Evolutionary conservation across 2,329 filamentous ascomycete genomes (phyloP), one percentile per base, ranked within the genome.

Genomic region (Samsoniella hepiali): DNA sequence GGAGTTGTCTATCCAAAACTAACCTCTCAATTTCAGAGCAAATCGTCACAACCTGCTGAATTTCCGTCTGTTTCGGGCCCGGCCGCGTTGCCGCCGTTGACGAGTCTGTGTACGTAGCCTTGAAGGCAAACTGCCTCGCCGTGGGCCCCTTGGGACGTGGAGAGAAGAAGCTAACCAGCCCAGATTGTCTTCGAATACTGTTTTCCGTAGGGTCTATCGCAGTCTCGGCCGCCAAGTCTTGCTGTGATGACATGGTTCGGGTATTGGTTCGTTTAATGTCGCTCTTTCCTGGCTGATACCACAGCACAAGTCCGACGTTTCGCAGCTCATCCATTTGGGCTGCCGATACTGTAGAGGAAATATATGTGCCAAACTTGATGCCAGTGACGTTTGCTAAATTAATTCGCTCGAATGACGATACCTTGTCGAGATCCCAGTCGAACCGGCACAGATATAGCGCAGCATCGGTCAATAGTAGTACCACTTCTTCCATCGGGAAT

Each of bases 361-460:
- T 90, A 71, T 98, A 99, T 0, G 91, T 89, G 27, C 95, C 95
- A 65, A 88, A 85, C 71, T 88, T 88, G 69, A 99, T 86, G 31
- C 83, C 82, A 1, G 84, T 82, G 42, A 99, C 80, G 63, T 91
- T 90, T 27, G 84, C 82, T 8, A 98, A 81, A 64, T 90, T 88
- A 15, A 97, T 87, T 8, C 93, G 84, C 76, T 98, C 93, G 74
- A 97, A 98, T 0, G 90, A 93, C 13, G 90, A 89, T 1, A 99
- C 91, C 73, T 98, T 98, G 77, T 98, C 95, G 8, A 93, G 88
- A 66, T 91, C 90, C 93, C 94, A 98, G 75, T 98, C 93, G 69
- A 98, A 93, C 15, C 91, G 87, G 74, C 93, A 97, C 65, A 91
- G 87, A 72, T 98, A 98, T 3, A 98, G 74, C 0, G 93, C 94